These are phyloP conservation scores for Pseudogymnoascus sp. DNA, from an alignment of 2,329 filamentous ascomycete species.

Conservation along the genomic window DNA sequence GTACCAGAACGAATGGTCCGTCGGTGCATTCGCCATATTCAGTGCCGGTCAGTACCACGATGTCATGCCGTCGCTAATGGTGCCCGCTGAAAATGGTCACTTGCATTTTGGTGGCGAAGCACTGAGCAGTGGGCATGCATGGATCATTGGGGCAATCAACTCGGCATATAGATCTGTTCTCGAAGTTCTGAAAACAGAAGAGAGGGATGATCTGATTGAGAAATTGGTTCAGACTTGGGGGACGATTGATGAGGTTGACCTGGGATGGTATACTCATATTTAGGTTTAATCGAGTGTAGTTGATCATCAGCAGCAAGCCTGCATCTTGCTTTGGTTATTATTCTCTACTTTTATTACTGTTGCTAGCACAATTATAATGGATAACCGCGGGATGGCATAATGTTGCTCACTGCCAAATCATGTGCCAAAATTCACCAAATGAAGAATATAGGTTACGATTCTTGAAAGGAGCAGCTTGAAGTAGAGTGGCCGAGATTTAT, in stretches of 20 bases:
- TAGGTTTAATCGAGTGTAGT: background rate
- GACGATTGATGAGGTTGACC: background rate
- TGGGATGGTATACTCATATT: background rate
- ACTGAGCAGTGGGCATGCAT: constrained; percentile 31
- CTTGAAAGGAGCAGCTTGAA: background rate
- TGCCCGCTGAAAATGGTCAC: constrained; percentile 22
- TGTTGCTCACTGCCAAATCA: background rate
- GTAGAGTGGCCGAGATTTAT: background rate
- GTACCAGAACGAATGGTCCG: constrained; percentile 28
- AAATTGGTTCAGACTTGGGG: background rate
- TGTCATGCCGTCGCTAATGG: constrained; percentile 27
- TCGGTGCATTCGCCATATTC: constrained; percentile 35
- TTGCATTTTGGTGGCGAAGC: constrained; percentile 33
- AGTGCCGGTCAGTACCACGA: constrained; percentile 33
- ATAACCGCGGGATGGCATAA: background rate
- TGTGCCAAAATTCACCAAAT: background rate
- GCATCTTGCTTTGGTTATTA: background rate
- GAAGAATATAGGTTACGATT: background rate
- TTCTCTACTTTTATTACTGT: background rate
- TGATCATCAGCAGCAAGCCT: background rate
- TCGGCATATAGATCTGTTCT: constrained; percentile 24
- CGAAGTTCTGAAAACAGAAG: constrained; percentile 10
- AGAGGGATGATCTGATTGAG: background rate
- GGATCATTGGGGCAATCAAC: constrained; percentile 33
- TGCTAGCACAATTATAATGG: background rate